Base-by-base conservation (phyloP, 139 green algal genomes). In the Chlamydomonas incerta region DNA sequence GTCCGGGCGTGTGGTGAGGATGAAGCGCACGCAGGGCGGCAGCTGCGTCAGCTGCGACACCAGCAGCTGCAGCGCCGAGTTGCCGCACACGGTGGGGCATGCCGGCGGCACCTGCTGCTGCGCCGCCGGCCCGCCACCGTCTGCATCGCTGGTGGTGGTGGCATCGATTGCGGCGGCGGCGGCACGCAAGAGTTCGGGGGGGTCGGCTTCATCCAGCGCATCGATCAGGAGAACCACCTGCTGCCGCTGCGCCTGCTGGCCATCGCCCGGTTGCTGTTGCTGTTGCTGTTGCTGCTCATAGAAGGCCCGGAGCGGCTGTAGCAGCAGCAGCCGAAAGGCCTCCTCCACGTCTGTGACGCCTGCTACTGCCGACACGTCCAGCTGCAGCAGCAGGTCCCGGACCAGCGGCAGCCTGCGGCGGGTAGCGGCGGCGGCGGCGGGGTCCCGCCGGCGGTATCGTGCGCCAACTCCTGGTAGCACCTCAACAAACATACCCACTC, bases 171-270 rank as follows among this genome's bases (percentile, higher is more conserved):
- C 67, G 80, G 67, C 41, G 65, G 58, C 35, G 26, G 67, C 31
- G 41, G 41, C 41, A 50, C 41, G 41, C 8, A 50, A 8, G 5
- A 50, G 41, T 8, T 50, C 41, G 5, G 41, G 11, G n/a, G 80
- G 80, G 66, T 86, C 80, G 2, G 47, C 80, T 37, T 86, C 80
- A 31, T 86, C 81, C 67, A 87, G 29, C 33, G 81, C 81, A 35
- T 87, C 81, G 26, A 87, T 26, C 41, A 87, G 81, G 11, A 87
- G 52, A 1, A 87, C 41, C n/a, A 87, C 47, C 14, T 52, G 31
- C n/a, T 5, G 9, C n/a, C 33, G 31, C n/a, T 5, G 9, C n/a
- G 26, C 3, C n/a, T 6, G 6, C 65, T 9, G 13, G 65, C 62
- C 14, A 23, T 31, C 2, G 3, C 28, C 11, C 24, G 5, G 28